Percentiles rank a stretch among this genome's conserved stretches.
phyloP scores from a whole-genome alignment of 768 basidiomycete genomes.

The Termitomyces sp. region DNA sequence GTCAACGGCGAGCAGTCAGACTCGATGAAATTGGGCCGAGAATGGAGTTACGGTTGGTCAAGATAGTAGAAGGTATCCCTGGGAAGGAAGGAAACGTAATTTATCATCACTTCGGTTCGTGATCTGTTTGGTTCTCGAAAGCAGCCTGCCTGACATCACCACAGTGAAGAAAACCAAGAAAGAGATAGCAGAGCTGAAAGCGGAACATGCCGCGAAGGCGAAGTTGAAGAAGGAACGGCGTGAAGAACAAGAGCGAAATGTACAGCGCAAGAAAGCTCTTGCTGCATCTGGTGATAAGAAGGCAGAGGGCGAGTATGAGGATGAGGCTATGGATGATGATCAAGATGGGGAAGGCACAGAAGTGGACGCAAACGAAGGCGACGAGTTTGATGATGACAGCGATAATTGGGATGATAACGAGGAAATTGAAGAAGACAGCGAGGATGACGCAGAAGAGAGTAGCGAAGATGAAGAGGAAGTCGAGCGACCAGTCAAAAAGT shows the following conservation, averaged over 20 bases:
- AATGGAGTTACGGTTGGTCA: slow-evolving; percentile 89
- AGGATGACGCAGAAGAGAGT: slow-evolving; percentile 23
- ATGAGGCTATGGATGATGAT: slow-evolving; percentile 23
- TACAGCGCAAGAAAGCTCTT: slow-evolving; percentile 68
- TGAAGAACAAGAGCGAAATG: slow-evolving; percentile 90
- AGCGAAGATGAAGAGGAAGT: slow-evolving; percentile 44
- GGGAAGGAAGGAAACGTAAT: slow-evolving; percentile 92
- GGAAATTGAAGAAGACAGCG: slow-evolving; percentile 44
- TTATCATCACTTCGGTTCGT: slow-evolving; percentile 90
- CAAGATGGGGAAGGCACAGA: slow-evolving; percentile 30
- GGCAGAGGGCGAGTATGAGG: slow-evolving; percentile 23
- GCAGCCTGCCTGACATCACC: slow-evolving; percentile 1
- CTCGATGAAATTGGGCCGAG: slow-evolving; percentile 94
- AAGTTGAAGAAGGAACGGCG: slow-evolving; percentile 70
- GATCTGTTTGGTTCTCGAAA: neutral
- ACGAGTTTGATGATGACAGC: slow-evolving; percentile 27
- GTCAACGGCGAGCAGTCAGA: slow-evolving; percentile 84
- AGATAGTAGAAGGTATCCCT: slow-evolving; percentile 91
- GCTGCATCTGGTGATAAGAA: slow-evolving; percentile 12
- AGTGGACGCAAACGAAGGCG: slow-evolving; percentile 34
- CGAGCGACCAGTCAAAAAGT: slow-evolving; percentile 48
- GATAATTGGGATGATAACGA: slow-evolving; percentile 54
- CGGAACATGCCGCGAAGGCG: slow-evolving; percentile 72
- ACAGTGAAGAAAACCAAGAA: slow-evolving; percentile 90
- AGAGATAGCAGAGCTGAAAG: slow-evolving; percentile 59